A percentile compares a stretch with the other conserved stretches of the same genome.
phyloP scores from a whole-genome alignment of 2,329 filamentous ascomycete genomes.

The Fusarium coicis region DNA sequence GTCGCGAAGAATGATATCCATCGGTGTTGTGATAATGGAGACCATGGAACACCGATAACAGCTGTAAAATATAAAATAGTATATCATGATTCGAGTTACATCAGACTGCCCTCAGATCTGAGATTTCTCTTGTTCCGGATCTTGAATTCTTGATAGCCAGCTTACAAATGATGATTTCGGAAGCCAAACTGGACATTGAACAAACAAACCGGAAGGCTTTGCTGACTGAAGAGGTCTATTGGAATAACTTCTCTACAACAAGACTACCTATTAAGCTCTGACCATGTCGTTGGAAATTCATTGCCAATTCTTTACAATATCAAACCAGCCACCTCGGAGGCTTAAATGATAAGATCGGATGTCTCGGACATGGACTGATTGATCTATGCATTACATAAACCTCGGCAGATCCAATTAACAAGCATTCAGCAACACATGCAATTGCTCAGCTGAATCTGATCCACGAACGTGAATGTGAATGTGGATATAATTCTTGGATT shows the following conservation, averaged over 20 bases:
- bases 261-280: not conserved
- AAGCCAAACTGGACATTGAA: accelerated
- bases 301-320: not conserved
- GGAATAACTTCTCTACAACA: accelerated
- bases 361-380: not conserved
- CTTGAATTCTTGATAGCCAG: accelerated
- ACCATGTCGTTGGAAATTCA: not conserved
- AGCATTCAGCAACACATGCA: constrained; percentile 1
- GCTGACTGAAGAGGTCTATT: not conserved
- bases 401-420: constrained; percentile 12
- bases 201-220: accelerated
- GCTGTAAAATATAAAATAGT: too few species aligned
- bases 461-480: constrained; percentile 5
- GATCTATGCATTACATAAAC: not conserved
- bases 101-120: not conserved
- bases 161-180: not conserved
- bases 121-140: not conserved
- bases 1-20: not conserved
- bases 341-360: not conserved
- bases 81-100: accelerated
- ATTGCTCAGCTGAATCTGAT: not conserved
- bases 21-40: accelerated
- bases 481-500: constrained; percentile 1
- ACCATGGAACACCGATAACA: not conserved
- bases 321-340: not conserved